Base-by-base conservation (phyloP, 441 rosid genomes). In the Melastoma candidum region DNA sequence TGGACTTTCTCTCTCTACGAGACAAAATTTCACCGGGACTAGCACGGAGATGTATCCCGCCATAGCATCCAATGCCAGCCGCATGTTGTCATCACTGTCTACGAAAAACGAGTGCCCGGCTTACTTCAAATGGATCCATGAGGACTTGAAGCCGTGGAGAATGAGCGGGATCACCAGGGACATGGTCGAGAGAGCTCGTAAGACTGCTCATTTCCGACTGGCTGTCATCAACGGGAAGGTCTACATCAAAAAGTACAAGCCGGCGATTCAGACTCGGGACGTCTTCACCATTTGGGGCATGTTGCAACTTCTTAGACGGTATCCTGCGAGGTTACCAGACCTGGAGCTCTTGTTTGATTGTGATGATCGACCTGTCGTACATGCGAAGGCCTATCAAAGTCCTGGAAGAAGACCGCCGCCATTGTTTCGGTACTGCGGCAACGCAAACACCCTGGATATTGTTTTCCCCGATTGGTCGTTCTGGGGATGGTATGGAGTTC, bases 401-500 rank as follows among this genome's bases (percentile, higher is more conserved):
- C 22, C 22, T 17, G 22, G 22, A 17, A 17, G 22, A 17, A 17
- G 22, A 17, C 22, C 22, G 22, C 22, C 22, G 22, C 22, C 22
- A 17, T 17, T 17, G 63, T 84, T 87, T 63, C 75, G 81, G 46
- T 88, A 83, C 56, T 78, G 95, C 12, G 82, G 81, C 0, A 73
- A 83, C 14, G 62, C 69, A 59, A 67, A 75, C 74, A 73, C 86
- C 6, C 43, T 74, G 64, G 95, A 84, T 58, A 64, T 88, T 10
- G 94, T 81, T 12, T 72, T 84, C 58, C 96, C 94, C 9, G 94
- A 84, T 60, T 84, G 90, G 90, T 77, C 88, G 26, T 84, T 82
- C 57, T 85, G 95, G 96, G 92, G 95, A 58, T 88, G 96, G 95
- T 88, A 69, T 46, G 24, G 3, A 12, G 8, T 32, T 32, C 41